Evolutionary conservation across 306 rosid species (phyloP).

Genomic region (Abrus precatorius): DNA sequence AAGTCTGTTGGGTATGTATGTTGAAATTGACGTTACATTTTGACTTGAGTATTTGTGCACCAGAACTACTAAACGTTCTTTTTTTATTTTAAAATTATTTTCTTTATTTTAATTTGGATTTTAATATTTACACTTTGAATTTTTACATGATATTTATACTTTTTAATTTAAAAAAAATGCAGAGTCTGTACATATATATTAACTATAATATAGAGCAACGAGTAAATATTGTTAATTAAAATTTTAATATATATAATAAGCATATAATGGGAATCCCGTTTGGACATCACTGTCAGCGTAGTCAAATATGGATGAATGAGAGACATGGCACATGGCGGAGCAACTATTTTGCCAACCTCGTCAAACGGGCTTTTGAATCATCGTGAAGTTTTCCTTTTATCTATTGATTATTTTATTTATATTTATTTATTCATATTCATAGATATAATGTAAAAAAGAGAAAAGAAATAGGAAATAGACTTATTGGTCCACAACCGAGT

Average conservation of each 20-base stretch:
- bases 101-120: neutral
- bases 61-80: neutral
- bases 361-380: neutral
- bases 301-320: neutral
- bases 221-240: neutral
- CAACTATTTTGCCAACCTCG: neutral
- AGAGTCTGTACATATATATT: neutral
- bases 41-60: neutral
- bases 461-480: neutral
- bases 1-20: neutral
- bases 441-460: neutral
- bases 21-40: neutral
- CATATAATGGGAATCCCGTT: neutral
- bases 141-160: neutral
- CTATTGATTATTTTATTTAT: neutral
- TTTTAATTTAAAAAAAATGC: neutral
- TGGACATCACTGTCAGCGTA: neutral
- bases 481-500: neutral
- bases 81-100: neutral
- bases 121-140: neutral
- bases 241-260: neutral
- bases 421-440: neutral
- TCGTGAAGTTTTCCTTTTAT: neutral
- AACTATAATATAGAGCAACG: neutral
- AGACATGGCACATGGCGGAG: neutral